These are phyloP conservation scores for Letharia columbiana DNA, from an alignment of 495 filamentous ascomycete species.

Conservation along the genomic window DNA sequence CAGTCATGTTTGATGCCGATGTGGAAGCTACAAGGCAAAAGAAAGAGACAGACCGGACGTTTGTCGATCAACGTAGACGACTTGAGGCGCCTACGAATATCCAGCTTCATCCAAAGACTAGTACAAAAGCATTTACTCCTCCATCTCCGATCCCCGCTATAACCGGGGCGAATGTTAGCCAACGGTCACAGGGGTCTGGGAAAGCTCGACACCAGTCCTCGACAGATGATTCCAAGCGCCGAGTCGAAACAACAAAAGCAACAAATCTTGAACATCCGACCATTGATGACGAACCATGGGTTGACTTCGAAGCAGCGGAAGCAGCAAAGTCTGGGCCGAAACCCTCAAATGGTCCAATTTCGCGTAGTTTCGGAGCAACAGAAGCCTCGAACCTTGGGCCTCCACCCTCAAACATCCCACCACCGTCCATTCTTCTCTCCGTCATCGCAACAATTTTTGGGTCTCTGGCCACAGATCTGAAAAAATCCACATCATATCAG, in stretches of 20 bases:
- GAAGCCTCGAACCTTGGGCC: conserved; percentile 9
- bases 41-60: conserved; percentile 8
- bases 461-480: conserved; percentile 27
- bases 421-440: conserved; percentile 72
- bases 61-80: not conserved
- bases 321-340: not conserved
- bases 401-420: conserved; percentile 81
- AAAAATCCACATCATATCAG: not conserved
- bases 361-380: not conserved
- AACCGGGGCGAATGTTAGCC: not conserved
- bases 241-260: not conserved
- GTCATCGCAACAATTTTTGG: conserved; percentile 61
- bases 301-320: not conserved
- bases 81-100: not conserved
- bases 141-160: not conserved
- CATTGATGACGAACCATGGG: not conserved
- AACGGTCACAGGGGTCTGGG: not conserved
- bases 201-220: not conserved
- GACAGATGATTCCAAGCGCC: not conserved
- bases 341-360: not conserved
- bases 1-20: conserved; percentile 23
- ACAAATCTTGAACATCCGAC: not conserved
- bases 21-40: conserved; percentile 20
- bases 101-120: not conserved
- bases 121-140: conserved; percentile 1